Percentiles rank a stretch among this genome's conserved stretches.
phyloP scores from a whole-genome alignment of 176 grass and related monocot species.

The Musa beccarii region DNA sequence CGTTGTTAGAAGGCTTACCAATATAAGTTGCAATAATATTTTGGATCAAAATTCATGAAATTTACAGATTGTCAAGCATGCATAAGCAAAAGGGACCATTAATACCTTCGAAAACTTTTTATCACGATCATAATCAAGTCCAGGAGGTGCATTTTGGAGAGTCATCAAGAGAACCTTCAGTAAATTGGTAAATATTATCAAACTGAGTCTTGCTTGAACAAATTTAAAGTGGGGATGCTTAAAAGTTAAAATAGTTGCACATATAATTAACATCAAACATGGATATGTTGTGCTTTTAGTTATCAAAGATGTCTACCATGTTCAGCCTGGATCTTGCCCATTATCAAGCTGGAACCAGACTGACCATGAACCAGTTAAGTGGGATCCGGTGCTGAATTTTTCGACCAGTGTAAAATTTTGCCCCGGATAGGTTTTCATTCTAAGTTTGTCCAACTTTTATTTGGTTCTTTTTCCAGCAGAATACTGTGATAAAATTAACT shows the following conservation, averaged over 20 bases:
- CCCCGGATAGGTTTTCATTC: too few species aligned
- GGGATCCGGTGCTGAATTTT: too few species aligned
- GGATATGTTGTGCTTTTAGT: not conserved
- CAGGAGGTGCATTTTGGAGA: conserved; percentile 95
- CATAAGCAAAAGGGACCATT: conserved; percentile 43
- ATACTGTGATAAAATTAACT: too few species aligned
- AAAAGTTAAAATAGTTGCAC: not conserved
- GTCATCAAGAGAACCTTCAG: conserved; percentile 98
- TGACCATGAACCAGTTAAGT: too few species aligned
- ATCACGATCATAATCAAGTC: conserved; percentile 98
- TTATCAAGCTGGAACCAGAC: too few species aligned
- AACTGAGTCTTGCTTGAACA: not conserved
- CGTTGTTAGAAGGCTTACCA: conserved; percentile 39
- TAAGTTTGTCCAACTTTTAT: too few species aligned
- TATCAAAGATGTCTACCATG: not conserved
- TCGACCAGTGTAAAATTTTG: too few species aligned
- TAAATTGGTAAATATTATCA: not conserved
- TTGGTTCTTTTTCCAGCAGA: too few species aligned
- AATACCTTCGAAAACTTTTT: conserved; percentile 96
- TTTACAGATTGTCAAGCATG: not conserved
- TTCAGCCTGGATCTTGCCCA: not conserved
- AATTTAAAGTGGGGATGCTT: too few species aligned
- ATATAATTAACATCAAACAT: not conserved
- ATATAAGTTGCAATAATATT: not conserved
- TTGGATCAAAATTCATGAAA: not conserved